Evolutionary conservation across 805 yeast species (phyloP).

Genomic region (Yarrowia yakushimensis): DNA sequence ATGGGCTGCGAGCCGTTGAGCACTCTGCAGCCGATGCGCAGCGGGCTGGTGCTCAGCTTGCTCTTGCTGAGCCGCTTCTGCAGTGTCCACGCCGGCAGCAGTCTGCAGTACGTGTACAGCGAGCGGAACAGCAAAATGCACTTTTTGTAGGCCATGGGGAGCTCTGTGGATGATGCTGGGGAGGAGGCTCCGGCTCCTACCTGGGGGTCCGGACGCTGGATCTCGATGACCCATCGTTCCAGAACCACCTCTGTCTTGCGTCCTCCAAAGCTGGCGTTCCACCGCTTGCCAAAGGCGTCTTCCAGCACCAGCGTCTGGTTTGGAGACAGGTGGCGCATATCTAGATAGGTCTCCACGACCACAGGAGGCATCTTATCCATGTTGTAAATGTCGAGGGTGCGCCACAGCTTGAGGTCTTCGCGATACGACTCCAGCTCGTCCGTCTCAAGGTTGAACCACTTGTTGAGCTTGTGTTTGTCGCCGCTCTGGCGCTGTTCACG

Average conservation of each 20-base stretch:
- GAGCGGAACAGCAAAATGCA: constrained; percentile 71
- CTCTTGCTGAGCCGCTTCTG: constrained; percentile 45
- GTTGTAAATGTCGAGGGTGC: constrained; percentile 35
- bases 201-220: background rate
- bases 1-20: constrained; percentile 78
- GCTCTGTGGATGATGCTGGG: constrained; percentile 41
- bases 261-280: constrained; percentile 55
- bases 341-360: constrained; percentile 78
- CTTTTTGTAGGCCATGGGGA: constrained; percentile 69
- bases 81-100: constrained; percentile 70
- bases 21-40: constrained; percentile 53
- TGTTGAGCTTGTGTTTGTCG: constrained; percentile 32
- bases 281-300: constrained; percentile 49
- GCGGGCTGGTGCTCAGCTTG: constrained; percentile 40
- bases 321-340: constrained; percentile 53
- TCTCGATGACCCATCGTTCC: constrained; percentile 88
- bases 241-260: constrained; percentile 81
- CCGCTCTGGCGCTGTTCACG: constrained; percentile 26
- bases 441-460: constrained; percentile 43
- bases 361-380: constrained; percentile 60
- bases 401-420: constrained; percentile 68
- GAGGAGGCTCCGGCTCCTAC: background rate
- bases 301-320: constrained; percentile 57
- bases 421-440: constrained; percentile 41
- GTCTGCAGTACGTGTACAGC: constrained; percentile 58